Evolutionary conservation across 192 early-diverging fungal genomes (phyloP), one percentile per base, ranked within the genome.

Genomic region (Backusella tarrabulga): DNA sequence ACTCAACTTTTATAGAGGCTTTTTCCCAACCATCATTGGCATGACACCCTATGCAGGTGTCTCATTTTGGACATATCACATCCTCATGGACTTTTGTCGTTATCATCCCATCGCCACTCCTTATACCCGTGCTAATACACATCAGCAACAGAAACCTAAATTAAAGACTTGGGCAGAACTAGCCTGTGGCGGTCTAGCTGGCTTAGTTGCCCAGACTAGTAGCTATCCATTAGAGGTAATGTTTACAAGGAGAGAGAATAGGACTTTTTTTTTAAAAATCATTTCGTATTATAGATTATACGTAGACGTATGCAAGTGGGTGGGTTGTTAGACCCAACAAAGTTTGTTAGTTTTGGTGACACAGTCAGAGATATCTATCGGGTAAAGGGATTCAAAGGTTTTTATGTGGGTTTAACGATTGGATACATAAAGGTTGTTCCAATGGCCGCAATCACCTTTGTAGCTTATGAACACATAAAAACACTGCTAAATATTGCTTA

Each of bases 21-120:
- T 97, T 75, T 76, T 92, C n/a, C 92, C 95, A 23, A 91, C 97
- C 14, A 77, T 98, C 23, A 87, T 88, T 76, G 98, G 98, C 11
- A 99, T 99, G 88, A 88, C 98, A 21, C 98, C 98, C 4, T 99
- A 99, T 77, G 98, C 96, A 21, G 98, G 98, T 40, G 95, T 95
- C 1, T 95, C 95, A 12, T 99, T 99, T 83, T 90, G 93, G 77
- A 92, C 89, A n/a, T 94, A 99, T 82, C 92, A 97, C 80, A 83
- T 85, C 9, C 41, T 95, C 32, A 92, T 88, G 66, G 77, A 90
- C 15, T 80, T 92, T 82, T 88, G 88, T 52, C 88, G 90, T 15
- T 80, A 85, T 14, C 68, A 82, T 63, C 46, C 87, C 26, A 66
- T 78, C 6, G 86, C 84, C 63, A 80, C 83, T 2, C 72, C 71